These are phyloP conservation scores for Pyrus communis DNA, from an alignment of 306 rosid species.

Conservation along the genomic window DNA sequence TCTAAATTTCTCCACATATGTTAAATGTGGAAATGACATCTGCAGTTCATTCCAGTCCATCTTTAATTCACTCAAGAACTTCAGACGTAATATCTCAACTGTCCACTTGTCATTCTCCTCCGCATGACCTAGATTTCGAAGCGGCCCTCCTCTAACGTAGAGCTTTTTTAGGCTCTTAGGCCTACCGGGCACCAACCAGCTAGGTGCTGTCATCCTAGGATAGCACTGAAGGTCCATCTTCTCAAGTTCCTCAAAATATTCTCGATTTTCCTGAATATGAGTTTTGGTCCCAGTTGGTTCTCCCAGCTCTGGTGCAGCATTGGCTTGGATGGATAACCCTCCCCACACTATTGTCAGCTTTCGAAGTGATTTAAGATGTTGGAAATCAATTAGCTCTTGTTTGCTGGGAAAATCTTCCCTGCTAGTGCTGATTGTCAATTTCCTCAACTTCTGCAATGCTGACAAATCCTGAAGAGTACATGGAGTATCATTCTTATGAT, in stretches of 20 bases:
- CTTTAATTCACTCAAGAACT: constrained; percentile 3
- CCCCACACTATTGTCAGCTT: constrained; percentile 22
- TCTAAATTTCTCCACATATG: constrained; percentile 5
- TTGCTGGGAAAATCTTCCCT: constrained; percentile 12
- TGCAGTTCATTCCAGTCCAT: not conserved
- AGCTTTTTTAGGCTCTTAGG: not conserved
- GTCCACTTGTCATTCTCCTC: not conserved
- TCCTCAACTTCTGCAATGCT: constrained; percentile 14
- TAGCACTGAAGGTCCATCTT: constrained; percentile 21
- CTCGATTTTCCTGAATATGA: not conserved
- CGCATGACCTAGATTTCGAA: not conserved
- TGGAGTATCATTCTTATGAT: not conserved
- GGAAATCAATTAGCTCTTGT: not conserved
- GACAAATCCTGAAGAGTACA: constrained; percentile 12
- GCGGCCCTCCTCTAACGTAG: constrained; percentile 5
- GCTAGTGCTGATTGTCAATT: constrained; percentile 21
- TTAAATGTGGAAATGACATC: not conserved
- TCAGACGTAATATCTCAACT: not conserved
- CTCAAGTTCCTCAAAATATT: not conserved
- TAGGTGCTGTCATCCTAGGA: not conserved
- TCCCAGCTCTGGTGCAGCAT: not conserved
- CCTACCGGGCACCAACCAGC: not conserved
- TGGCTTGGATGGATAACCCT: not conserved
- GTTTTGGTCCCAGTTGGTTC: not conserved
- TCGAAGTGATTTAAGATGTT: not conserved